Percentiles rank a stretch among this genome's conserved stretches.
Conservation (phyloP, 1,284 basidiomycete species). For the Moniliophthora roreri region DNA sequence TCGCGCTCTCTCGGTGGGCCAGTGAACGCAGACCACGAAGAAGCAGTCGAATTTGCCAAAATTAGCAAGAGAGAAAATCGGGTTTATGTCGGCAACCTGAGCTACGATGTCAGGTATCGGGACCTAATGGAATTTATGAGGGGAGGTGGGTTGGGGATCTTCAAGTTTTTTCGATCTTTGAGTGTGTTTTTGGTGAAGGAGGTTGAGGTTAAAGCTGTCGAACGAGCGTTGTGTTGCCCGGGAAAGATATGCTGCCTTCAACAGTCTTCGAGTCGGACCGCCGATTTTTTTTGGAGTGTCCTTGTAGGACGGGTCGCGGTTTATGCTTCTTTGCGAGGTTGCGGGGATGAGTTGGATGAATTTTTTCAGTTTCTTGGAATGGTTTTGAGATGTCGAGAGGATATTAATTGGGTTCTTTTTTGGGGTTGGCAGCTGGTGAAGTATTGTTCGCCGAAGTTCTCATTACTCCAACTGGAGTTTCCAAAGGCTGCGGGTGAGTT, state of each 20-base stretch:
- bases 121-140: constrained; percentile 98
- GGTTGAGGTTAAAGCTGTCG: constrained; percentile 27
- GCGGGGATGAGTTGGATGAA: constrained; percentile 31
- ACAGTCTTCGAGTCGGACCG: neutral
- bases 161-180: constrained; percentile 50
- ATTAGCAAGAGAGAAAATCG: constrained; percentile 96
- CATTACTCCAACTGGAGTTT: constrained; percentile 92
- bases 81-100: constrained; percentile 97
- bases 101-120: constrained; percentile 96
- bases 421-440: constrained; percentile 89
- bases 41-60: constrained; percentile 88
- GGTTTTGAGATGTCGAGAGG: constrained; percentile 67
- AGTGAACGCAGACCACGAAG: constrained; percentile 88
- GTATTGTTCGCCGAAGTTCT: constrained; percentile 99
- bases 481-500: constrained; percentile 96
- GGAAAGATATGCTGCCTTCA: neutral
- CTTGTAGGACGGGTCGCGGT: constrained; percentile 16
- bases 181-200: constrained; percentile 27
- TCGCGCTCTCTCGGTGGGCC: constrained; percentile 83
- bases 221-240: neutral
- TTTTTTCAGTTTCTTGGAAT: constrained; percentile 59
- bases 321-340: constrained; percentile 13
- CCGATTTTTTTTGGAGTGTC: neutral
- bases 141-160: constrained; percentile 92
- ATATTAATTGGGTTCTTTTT: constrained; percentile 86